phyloP scores from a whole-genome alignment of 805 yeast genomes.

The Metschnikowia orientalis region DNA sequence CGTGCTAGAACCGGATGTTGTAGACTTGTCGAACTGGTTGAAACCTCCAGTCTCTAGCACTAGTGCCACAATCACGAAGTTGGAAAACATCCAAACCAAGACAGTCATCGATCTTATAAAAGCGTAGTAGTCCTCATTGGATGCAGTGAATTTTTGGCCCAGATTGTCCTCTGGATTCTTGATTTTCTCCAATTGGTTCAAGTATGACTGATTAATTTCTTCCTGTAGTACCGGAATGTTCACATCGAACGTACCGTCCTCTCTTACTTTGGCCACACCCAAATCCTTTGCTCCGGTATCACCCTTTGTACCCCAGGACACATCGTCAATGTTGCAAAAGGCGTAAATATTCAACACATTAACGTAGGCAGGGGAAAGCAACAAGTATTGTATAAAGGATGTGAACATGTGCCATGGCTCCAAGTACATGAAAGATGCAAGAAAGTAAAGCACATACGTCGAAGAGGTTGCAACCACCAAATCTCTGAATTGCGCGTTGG shows the following conservation, averaged over 20 bases:
- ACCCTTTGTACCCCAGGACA: slow-evolving; percentile 75
- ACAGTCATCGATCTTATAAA: slow-evolving; percentile 44
- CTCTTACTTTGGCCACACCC: slow-evolving; percentile 50
- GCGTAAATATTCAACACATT: slow-evolving; percentile 62
- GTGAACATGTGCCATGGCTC: slow-evolving; percentile 68
- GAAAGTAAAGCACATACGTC: slow-evolving; percentile 57
- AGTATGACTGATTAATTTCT: slow-evolving; percentile 51
- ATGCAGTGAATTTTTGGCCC: slow-evolving; percentile 23
- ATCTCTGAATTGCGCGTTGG: slow-evolving; percentile 42
- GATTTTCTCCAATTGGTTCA: slow-evolving; percentile 50
- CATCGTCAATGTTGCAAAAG: slow-evolving; percentile 67
- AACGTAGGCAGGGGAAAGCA: slow-evolving; percentile 49
- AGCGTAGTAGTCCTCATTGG: slow-evolving; percentile 45
- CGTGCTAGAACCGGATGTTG: slow-evolving; percentile 23
- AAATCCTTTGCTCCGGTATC: slow-evolving; percentile 54
- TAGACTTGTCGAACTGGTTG: slow-evolving; percentile 33
- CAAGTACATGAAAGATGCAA: slow-evolving; percentile 54
- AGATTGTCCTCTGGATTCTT: slow-evolving; percentile 38
- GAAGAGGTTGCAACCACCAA: slow-evolving; percentile 56
- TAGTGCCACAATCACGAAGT: slow-evolving; percentile 38
- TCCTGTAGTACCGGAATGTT: slow-evolving; percentile 46
- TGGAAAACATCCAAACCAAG: slow-evolving; percentile 43
- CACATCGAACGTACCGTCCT: slow-evolving; percentile 54
- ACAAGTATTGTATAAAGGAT: slow-evolving; percentile 48
- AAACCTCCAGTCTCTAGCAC: slow-evolving; percentile 44